Evolutionary conservation across 495 filamentous ascomycete species (phyloP).

Genomic region (Penicillium silybi): DNA sequence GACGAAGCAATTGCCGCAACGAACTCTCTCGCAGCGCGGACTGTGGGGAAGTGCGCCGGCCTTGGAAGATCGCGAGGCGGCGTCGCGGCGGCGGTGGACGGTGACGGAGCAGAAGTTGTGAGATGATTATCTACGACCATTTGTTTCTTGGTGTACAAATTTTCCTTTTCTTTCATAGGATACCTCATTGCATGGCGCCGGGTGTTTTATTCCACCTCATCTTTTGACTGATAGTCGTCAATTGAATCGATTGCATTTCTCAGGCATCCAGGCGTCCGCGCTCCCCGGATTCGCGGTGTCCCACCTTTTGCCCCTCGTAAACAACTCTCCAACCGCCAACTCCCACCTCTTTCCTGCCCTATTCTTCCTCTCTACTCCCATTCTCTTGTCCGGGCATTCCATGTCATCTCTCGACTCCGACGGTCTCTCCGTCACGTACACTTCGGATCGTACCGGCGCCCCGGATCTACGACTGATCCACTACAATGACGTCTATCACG

Average conservation of each 20-base stretch:
- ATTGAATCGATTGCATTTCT: neutral
- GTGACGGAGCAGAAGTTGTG: constrained; percentile 39
- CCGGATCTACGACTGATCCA: constrained; percentile 79
- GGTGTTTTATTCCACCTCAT: constrained; percentile 1
- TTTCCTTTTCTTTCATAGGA: constrained; percentile 11
- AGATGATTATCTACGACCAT: constrained; percentile 5
- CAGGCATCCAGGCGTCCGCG: constrained; percentile 11
- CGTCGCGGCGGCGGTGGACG: constrained; percentile 42
- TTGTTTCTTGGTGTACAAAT: constrained; percentile 4
- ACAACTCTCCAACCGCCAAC: constrained; percentile 3
- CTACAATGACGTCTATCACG: constrained; percentile 91
- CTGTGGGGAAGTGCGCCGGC: constrained; percentile 40
- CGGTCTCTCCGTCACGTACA: constrained; percentile 48
- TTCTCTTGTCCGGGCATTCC: neutral
- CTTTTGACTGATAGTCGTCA: neutral
- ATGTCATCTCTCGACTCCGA: constrained; percentile 32
- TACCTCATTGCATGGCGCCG: constrained; percentile 27
- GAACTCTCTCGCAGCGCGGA: constrained; percentile 37
- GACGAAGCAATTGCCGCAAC: constrained; percentile 29
- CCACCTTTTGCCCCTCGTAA: constrained; percentile 9
- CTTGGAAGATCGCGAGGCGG: constrained; percentile 29
- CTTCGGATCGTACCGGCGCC: constrained; percentile 46
- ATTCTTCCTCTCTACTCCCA: neutral
- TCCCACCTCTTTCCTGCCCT: neutral
- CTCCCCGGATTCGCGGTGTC: neutral